These are phyloP conservation scores for Globisporangium abappressorium DNA, from an alignment of 352 stramenopile species.

Conservation along the genomic window DNA sequence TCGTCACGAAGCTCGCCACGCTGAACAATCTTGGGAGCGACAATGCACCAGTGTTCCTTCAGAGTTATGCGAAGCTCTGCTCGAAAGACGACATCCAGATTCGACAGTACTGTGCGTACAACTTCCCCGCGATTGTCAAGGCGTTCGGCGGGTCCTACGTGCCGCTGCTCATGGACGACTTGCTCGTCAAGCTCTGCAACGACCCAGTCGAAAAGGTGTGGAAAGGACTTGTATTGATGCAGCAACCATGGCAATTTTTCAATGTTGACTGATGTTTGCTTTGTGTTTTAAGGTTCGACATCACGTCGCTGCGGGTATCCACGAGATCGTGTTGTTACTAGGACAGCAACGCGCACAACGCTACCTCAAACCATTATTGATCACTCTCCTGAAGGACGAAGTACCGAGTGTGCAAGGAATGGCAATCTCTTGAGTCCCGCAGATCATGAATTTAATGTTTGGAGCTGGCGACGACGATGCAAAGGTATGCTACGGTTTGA, in stretches of 20 bases:
- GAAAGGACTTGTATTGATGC: neutral
- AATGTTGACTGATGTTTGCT: neutral
- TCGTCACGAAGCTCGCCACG: slow-evolving; percentile 64
- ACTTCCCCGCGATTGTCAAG: slow-evolving; percentile 77
- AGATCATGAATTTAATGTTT: slow-evolving; percentile 51
- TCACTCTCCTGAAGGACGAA: slow-evolving; percentile 68
- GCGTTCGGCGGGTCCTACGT: slow-evolving; percentile 56
- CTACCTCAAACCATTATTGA: slow-evolving; percentile 58
- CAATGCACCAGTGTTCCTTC: slow-evolving; percentile 43
- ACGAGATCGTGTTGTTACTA: slow-evolving; percentile 66
- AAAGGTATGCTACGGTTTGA: slow-evolving; percentile 37
- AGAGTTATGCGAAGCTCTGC: slow-evolving; percentile 62
- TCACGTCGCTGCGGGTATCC: slow-evolving; percentile 65
- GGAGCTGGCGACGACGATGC: slow-evolving; percentile 57
- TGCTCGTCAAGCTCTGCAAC: slow-evolving; percentile 56
- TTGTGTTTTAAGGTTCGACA: slow-evolving; percentile 42
- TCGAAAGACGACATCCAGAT: slow-evolving; percentile 55
- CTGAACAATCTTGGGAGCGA: slow-evolving; percentile 61
- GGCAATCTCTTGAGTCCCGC: slow-evolving; percentile 47
- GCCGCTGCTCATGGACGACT: slow-evolving; percentile 67
- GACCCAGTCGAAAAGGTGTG: slow-evolving; percentile 49
- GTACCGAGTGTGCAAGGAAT: slow-evolving; percentile 56
- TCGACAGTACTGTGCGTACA: slow-evolving; percentile 68
- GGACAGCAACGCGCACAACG: slow-evolving; percentile 55
- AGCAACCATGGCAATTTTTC: neutral